These are phyloP conservation scores for Coniferiporia weirii DNA, from an alignment of 1,284 basidiomycete species.

Conservation along the genomic window DNA sequence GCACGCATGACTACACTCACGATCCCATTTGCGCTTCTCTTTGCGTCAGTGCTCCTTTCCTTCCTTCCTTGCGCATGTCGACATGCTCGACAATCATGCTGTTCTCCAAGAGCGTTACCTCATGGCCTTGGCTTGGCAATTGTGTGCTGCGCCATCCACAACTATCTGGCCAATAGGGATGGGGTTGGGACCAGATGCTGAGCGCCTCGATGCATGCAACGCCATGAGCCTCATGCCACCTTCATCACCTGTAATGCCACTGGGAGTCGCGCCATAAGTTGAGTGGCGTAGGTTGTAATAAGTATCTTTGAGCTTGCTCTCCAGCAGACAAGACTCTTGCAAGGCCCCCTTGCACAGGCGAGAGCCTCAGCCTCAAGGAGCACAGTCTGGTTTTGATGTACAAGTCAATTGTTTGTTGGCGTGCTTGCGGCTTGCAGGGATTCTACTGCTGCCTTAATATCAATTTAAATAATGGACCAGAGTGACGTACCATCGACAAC, in stretches of 20 bases:
- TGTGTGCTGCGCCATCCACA: slow-evolving; percentile 5
- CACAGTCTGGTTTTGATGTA: slow-evolving; percentile 66
- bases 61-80: slow-evolving; percentile 75
- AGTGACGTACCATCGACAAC: slow-evolving; percentile 71
- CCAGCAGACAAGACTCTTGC: slow-evolving; percentile 69
- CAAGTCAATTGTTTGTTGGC: slow-evolving; percentile 61
- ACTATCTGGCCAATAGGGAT: slow-evolving; percentile 33
- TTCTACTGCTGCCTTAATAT: slow-evolving; percentile 42
- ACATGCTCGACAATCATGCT: slow-evolving; percentile 84
- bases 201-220: slow-evolving; percentile 52
- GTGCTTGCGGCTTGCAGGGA: slow-evolving; percentile 73
- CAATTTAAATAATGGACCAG: slow-evolving; percentile 6
- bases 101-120: slow-evolving; percentile 76
- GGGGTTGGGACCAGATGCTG: slow-evolving; percentile 22
- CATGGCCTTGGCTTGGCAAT: slow-evolving; percentile 35
- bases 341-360: slow-evolving; percentile 68
- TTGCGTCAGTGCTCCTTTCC: slow-evolving; percentile 62
- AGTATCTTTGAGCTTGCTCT: slow-evolving; percentile 69
- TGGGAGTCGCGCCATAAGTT: slow-evolving; percentile 56
- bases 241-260: slow-evolving; percentile 23
- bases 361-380: slow-evolving; percentile 71
- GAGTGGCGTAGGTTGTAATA: slow-evolving; percentile 74
- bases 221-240: slow-evolving; percentile 3
- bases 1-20: slow-evolving; percentile 46
- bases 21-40: slow-evolving; percentile 38